Evolutionary conservation across 2,329 filamentous ascomycete genomes (phyloP).

Genomic region (Fusarium virguliforme): DNA sequence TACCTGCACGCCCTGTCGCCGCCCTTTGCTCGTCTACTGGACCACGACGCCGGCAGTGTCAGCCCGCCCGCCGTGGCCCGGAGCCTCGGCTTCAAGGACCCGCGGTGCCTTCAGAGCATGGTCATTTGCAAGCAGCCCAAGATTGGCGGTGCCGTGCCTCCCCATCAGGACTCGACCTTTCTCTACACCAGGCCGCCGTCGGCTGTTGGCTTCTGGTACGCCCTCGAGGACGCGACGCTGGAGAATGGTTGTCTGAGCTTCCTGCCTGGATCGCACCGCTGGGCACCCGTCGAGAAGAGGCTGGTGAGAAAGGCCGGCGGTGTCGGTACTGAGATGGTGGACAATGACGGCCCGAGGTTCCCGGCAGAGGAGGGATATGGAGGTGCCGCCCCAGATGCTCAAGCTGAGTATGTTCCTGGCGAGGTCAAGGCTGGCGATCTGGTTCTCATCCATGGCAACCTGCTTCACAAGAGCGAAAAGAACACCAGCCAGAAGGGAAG

Average conservation of each 20-base stretch:
- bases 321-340: constrained; percentile 78
- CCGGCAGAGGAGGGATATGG: constrained; percentile 69
- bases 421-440: constrained; percentile 93
- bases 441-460: constrained; percentile 95
- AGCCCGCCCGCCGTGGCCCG: constrained; percentile 76
- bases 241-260: constrained; percentile 94
- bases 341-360: constrained; percentile 77
- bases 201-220: constrained; percentile 98
- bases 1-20: constrained; percentile 79
- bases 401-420: constrained; percentile 77
- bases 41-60: constrained; percentile 56
- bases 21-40: constrained; percentile 74
- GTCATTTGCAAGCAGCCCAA: constrained; percentile 98
- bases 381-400: constrained; percentile 58
- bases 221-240: constrained; percentile 89
- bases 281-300: constrained; percentile 78
- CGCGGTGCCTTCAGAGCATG: constrained; percentile 91
- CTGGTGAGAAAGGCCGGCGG: constrained; percentile 77
- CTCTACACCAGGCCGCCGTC: constrained; percentile 90
- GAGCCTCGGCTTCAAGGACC: constrained; percentile 81
- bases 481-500: constrained; percentile 89
- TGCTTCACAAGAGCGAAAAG: constrained; percentile 96
- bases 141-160: constrained; percentile 91
- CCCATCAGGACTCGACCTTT: constrained; percentile 94
- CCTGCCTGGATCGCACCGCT: constrained; percentile 84